These are phyloP conservation scores for Epichloe sp. DNA, from an alignment of 2,329 filamentous ascomycete genomes.

Conservation along the genomic window DNA sequence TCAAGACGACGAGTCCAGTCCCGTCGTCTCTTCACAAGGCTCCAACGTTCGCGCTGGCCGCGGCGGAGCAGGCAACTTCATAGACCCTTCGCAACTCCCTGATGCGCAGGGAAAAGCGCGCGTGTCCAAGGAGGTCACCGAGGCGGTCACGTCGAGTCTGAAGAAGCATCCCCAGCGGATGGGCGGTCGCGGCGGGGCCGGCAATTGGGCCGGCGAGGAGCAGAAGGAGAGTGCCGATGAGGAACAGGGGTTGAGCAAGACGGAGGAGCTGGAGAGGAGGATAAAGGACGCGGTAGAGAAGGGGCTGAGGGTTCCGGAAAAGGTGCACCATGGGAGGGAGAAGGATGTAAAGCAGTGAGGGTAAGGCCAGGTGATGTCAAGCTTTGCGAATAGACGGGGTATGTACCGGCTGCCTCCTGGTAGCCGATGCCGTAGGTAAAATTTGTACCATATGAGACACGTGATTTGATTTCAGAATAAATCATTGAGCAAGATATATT, in stretches of 20 bases:
- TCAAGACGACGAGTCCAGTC: slow-evolving; percentile 13
- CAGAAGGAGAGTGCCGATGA: slow-evolving; percentile 13
- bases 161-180: slow-evolving; percentile 13
- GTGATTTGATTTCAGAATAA: too few species aligned
- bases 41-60: slow-evolving; percentile 4
- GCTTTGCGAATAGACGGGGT: not conserved
- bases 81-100: slow-evolving; percentile 23
- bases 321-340: slow-evolving; percentile 23
- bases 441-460: too few species aligned
- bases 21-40: slow-evolving; percentile 9
- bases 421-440: too few species aligned
- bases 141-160: slow-evolving; percentile 20
- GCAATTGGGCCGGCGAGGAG: slow-evolving; percentile 32
- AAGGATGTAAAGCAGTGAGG: slow-evolving; percentile 5
- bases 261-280: slow-evolving; percentile 28
- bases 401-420: too few species aligned
- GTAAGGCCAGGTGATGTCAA: not conserved
- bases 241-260: slow-evolving; percentile 15
- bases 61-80: slow-evolving; percentile 48
- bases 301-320: slow-evolving; percentile 32
- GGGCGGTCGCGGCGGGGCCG: slow-evolving; percentile 42
- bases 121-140: slow-evolving; percentile 20
- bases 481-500: too few species aligned
- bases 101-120: slow-evolving; percentile 21
- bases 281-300: slow-evolving; percentile 33